A percentile compares a stretch with the other conserved stretches of the same genome.
phyloP scores from a whole-genome alignment of 495 filamentous ascomycete species.

The Daldinia vernicosa region DNA sequence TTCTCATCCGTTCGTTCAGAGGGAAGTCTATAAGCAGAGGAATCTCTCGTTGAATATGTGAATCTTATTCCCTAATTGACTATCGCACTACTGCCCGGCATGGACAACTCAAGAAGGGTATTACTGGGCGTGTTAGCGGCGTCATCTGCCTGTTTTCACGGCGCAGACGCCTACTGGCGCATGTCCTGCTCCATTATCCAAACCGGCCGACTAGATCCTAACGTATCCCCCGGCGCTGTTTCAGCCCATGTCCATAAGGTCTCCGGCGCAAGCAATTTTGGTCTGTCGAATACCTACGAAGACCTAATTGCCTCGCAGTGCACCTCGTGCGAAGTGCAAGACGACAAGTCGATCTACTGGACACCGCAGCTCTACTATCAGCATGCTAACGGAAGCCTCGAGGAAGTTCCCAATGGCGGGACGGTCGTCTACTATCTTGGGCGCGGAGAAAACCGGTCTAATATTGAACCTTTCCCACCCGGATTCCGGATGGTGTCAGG shows the following conservation, averaged over 20 bases:
- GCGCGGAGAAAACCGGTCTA: constrained; percentile 48
- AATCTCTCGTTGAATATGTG: not conserved
- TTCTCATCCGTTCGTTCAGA: not conserved
- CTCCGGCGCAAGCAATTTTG: constrained; percentile 67
- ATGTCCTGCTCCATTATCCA: constrained; percentile 42
- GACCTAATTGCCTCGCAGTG: constrained; percentile 53
- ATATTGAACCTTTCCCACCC: constrained; percentile 52
- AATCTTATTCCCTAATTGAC: not conserved
- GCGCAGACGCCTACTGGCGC: constrained; percentile 36
- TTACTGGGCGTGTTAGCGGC: constrained; percentile 8
- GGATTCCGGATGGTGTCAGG: constrained; percentile 58
- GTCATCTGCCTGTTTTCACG: not conserved
- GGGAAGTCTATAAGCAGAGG: not conserved
- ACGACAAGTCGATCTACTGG: constrained; percentile 64
- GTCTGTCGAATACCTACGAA: constrained; percentile 47
- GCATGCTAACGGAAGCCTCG: constrained; percentile 53
- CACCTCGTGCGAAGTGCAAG: constrained; percentile 58
- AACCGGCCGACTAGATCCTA: constrained; percentile 69
- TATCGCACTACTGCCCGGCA: not conserved
- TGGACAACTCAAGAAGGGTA: constrained; percentile 17
- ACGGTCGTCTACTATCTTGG: constrained; percentile 57
- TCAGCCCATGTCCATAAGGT: constrained; percentile 73
- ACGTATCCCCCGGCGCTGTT: constrained; percentile 63
- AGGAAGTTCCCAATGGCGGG: constrained; percentile 53
- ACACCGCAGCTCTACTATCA: constrained; percentile 61